These are phyloP conservation scores for Solanum raphanifolium DNA, from an alignment of 257 asterid species.

Conservation along the genomic window DNA sequence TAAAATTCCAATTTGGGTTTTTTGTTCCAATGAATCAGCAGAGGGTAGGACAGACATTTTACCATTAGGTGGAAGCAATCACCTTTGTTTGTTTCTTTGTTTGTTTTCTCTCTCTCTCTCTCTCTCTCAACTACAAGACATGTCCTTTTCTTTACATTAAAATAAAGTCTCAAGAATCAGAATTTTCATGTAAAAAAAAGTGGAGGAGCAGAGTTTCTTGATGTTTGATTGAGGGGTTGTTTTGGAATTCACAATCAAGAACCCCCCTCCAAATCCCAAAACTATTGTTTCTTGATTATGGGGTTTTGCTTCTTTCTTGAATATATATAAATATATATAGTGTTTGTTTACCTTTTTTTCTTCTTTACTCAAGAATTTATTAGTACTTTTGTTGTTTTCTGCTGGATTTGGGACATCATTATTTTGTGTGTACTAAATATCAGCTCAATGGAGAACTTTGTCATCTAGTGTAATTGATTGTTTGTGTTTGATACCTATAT, in stretches of 20 bases:
- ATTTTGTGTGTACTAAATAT: not conserved
- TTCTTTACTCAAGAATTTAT: not conserved
- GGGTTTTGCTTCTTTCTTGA: not conserved
- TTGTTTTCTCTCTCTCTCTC: not conserved
- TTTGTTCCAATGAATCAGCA: not conserved
- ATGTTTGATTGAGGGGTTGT: constrained; percentile 6
- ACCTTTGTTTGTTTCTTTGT: constrained; percentile 3
- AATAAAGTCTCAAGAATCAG: not conserved
- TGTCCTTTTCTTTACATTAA: constrained; percentile 8
- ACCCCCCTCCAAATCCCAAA: constrained; percentile 9
- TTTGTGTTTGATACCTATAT: not conserved
- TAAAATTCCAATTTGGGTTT: constrained; percentile 1
- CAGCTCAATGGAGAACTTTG: constrained; percentile 1
- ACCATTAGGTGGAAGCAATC: not conserved
- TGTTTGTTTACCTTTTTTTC: not conserved
- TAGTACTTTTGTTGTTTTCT: constrained; percentile 3
- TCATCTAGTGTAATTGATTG: not conserved
- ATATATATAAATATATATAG: not conserved
- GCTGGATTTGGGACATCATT: constrained; percentile 4
- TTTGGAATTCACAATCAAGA: constrained; percentile 1
- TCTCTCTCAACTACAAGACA: not conserved
- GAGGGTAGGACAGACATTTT: constrained; percentile 24
- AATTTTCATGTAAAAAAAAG: not conserved
- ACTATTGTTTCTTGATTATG: not conserved
- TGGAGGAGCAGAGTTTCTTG: not conserved